These are phyloP conservation scores for Tolypocladium inflatum DNA, from an alignment of 2,329 filamentous ascomycete species.

Conservation along the genomic window DNA sequence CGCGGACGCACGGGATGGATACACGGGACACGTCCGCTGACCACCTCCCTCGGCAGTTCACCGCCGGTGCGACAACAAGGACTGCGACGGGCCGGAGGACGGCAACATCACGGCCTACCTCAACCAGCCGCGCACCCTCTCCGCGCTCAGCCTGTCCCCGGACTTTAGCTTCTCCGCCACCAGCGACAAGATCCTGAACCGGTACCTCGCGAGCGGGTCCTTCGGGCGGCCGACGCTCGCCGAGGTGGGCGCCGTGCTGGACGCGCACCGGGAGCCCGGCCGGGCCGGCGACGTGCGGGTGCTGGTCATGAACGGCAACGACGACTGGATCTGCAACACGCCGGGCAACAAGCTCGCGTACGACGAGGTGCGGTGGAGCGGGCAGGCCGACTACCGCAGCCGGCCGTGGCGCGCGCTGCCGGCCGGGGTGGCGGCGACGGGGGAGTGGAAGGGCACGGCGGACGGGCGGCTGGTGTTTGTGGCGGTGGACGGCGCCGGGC, in stretches of 20 bases:
- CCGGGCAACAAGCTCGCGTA: slow-evolving; percentile 23
- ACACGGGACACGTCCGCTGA: no score
- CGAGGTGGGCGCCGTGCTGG: slow-evolving; percentile 1
- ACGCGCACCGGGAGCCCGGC: background rate
- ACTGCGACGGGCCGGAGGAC: background rate
- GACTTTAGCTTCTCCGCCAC: background rate
- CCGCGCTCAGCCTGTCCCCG: background rate
- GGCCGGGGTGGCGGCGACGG: background rate
- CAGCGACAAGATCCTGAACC: background rate
- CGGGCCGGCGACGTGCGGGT: background rate
- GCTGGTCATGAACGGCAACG: slow-evolving; percentile 5
- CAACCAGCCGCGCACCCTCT: background rate
- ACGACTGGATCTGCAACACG: slow-evolving; percentile 10
- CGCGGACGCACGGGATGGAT: no score
- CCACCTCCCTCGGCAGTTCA: background rate
- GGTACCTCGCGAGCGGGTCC: background rate
- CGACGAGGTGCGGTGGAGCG: slow-evolving; percentile 29
- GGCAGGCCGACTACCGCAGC: slow-evolving; percentile 28
- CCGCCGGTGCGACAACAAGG: background rate
- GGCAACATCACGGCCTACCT: background rate
- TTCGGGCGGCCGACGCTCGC: background rate
- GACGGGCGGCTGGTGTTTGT: slow-evolving; percentile 9
- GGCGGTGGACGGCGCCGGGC: slow-evolving; percentile 26
- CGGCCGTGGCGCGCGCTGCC: slow-evolving; percentile 10
- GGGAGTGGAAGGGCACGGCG: slow-evolving; percentile 6